Percentiles rank a stretch among this genome's conserved stretches.
Conservation (phyloP, 2,329 filamentous ascomycete genomes). For the Penicillium occitanis region DNA sequence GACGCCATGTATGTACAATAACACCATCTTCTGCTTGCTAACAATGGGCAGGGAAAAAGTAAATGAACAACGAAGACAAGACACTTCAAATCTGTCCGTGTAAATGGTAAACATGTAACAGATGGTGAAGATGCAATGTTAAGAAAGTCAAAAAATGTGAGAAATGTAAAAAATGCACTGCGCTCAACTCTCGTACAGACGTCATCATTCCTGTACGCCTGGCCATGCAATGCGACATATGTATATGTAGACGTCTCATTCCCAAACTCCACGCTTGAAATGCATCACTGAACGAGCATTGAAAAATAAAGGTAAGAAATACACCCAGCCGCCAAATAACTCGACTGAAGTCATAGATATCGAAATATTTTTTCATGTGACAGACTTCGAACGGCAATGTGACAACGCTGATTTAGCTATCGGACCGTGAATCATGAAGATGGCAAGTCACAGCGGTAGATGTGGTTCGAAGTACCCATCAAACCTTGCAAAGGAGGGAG, state of each 20-base stretch:
- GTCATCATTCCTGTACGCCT: constrained; percentile 20
- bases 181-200: constrained; percentile 19
- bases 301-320: constrained; percentile 12
- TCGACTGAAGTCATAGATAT: neutral
- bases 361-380: neutral
- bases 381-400: neutral
- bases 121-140: constrained; percentile 2
- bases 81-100: constrained; percentile 7
- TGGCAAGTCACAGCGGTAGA: neutral
- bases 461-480: neutral
- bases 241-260: constrained; percentile 18
- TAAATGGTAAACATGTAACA: constrained; percentile 12
- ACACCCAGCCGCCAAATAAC: neutral
- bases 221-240: constrained; percentile 21
- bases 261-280: constrained; percentile 22
- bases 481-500: constrained; percentile 1
- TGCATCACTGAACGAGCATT: constrained; percentile 18
- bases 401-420: neutral
- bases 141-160: neutral
- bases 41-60: constrained; percentile 8
- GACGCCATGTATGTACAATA: constrained; percentile 18
- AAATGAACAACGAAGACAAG: constrained; percentile 15
- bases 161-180: constrained; percentile 7
- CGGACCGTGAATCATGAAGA: neutral
- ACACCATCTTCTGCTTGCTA: neutral